Evolutionary conservation across 228 moss, liverwort and hornwort species (phyloP), one percentile per base, ranked within the genome.

Genomic region (Sphagnum magellanicum): DNA sequence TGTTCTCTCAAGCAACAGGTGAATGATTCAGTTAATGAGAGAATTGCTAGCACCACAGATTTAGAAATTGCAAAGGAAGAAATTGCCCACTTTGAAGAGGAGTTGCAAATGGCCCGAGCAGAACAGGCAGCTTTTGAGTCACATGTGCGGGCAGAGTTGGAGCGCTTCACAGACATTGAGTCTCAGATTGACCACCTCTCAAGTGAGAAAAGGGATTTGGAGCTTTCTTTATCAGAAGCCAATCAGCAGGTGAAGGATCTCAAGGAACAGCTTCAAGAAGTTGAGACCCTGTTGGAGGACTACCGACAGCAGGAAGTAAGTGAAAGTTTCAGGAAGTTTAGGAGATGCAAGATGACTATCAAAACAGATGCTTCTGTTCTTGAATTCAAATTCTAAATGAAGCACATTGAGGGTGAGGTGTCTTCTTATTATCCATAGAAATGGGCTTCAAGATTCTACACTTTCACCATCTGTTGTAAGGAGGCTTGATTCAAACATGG

Each of bases 101-200:
- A 76, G 50, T 63, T 83, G 5, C 59, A 55, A 49, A 79, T 67
- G 64, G 63, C 74, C 60, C 65, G 82, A 57, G 73, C 70, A 68
- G 89, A 85, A 61, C 79, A 76, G 77, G 69, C 73, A 49, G 74
- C 62, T 50, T 64, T 69, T 6, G 87, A 85, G 67, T 78, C 66
- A 55, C 84, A 76, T 59, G 76, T 84, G 76, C 75, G 73, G 16
- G 74, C 68, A 52, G 75, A 83, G 4, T 55, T 55, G 12, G 55
- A 12, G 8, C 78, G 74, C 32, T 80, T 78, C 49, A 68, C 52
- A 5, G 60, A 52, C 63, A 51, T 76, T 32, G 74, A 78, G 76
- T 74, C 68, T 53, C 83, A 83, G 60, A 70, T 87, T 10, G 66
- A 76, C 9, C 79, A 79, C 32, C 78, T 82, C 64, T 68, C 73